A percentile compares a stretch with the other conserved stretches of the same genome.
These are phyloP conservation scores for Metahyphopichia silvanorum DNA, from an alignment of 805 yeast species.

Conservation along the genomic window DNA sequence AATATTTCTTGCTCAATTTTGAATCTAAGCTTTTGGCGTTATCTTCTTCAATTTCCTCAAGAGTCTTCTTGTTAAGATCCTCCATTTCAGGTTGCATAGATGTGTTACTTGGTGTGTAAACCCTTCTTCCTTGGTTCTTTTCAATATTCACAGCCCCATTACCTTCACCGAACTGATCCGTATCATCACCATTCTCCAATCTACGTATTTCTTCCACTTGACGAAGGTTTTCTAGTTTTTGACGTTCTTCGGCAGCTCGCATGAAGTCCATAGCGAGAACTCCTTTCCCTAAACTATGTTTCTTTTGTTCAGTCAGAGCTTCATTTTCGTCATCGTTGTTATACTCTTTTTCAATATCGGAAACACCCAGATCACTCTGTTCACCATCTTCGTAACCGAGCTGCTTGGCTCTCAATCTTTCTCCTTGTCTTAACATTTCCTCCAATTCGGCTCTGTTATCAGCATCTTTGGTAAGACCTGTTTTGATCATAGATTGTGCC, in stretches of 20 bases:
- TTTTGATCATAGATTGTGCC: conserved; percentile 87
- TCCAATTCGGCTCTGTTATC: conserved; percentile 85
- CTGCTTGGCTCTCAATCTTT: conserved; percentile 67
- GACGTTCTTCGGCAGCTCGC: conserved; percentile 81
- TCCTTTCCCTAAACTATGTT: conserved; percentile 70
- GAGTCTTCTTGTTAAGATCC: conserved; percentile 30
- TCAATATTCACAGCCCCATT: conserved; percentile 45
- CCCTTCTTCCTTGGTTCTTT: conserved; percentile 75
- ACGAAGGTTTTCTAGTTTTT: conserved; percentile 55
- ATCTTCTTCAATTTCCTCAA: conserved; percentile 50
- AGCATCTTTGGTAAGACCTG: conserved; percentile 87
- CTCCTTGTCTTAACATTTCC: conserved; percentile 90
- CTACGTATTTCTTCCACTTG: conserved; percentile 48
- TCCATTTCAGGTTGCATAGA: conserved; percentile 35
- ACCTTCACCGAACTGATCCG: conserved; percentile 35
- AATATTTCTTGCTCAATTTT: conserved; percentile 27
- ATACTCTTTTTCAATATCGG: conserved; percentile 43
- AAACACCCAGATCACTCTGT: conserved; percentile 50
- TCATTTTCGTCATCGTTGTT: conserved; percentile 29
- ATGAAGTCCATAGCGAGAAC: conserved; percentile 93
- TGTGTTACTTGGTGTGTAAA: conserved; percentile 64
- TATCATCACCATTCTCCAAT: conserved; percentile 40
- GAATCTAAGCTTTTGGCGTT: conserved; percentile 44
- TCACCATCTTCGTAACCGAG: conserved; percentile 59
- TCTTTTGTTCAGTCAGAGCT: conserved; percentile 31